phyloP scores from a whole-genome alignment of 805 yeast species.

The Clavispora santaluciae region DNA sequence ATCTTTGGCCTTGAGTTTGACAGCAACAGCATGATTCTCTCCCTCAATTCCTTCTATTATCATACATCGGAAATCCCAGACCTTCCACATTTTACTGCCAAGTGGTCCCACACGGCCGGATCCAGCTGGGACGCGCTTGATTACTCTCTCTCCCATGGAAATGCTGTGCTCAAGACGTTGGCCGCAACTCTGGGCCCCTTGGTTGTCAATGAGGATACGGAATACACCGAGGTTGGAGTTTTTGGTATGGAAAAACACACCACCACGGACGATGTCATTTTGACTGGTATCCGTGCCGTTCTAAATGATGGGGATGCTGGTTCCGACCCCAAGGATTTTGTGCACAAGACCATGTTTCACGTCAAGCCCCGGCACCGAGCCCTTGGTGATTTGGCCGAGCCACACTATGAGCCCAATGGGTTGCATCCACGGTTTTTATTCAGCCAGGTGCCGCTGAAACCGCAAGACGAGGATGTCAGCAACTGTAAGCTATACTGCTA shows the following conservation, averaged over 20 bases:
- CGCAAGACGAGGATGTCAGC: constrained; percentile 19
- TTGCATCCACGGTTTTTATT: constrained; percentile 31
- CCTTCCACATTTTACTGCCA: neutral
- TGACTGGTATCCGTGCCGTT: constrained; percentile 32
- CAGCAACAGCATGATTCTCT: constrained; percentile 22
- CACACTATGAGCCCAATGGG: constrained; percentile 21
- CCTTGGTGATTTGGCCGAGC: neutral
- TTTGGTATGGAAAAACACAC: constrained; percentile 28
- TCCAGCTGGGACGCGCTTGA: constrained; percentile 10
- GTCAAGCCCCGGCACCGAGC: constrained; percentile 35
- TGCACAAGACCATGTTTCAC: constrained; percentile 37
- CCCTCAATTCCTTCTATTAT: constrained; percentile 26
- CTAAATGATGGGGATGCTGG: constrained; percentile 16
- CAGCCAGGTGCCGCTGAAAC: constrained; percentile 11
- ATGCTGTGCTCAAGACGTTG: constrained; percentile 5
- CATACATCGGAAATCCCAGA: constrained; percentile 10
- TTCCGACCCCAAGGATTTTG: constrained; percentile 8
- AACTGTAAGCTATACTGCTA: constrained; percentile 32
- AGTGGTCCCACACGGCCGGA: neutral
- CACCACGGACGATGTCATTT: constrained; percentile 28
- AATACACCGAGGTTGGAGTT: constrained; percentile 32
- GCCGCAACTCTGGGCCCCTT: constrained; percentile 1
- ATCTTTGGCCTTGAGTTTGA: constrained; percentile 17
- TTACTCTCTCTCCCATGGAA: constrained; percentile 5
- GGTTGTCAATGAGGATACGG: constrained; percentile 1